Conservation (phyloP, 495 filamentous ascomycete species). For the Xylaria bambusicola region DNA sequence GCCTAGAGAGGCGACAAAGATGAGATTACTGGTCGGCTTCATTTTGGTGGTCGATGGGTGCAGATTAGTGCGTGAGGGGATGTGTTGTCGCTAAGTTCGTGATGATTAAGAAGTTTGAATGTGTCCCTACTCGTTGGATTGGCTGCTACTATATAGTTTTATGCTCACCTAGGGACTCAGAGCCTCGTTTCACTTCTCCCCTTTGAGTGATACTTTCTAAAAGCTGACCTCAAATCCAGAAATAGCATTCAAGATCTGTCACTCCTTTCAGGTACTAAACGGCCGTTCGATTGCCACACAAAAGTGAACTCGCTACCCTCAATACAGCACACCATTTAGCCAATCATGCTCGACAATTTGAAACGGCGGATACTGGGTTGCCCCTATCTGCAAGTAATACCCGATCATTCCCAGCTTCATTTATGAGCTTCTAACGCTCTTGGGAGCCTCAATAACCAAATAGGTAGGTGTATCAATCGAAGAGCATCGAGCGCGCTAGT, state of each 20-base stretch:
- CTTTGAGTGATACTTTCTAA: not conserved
- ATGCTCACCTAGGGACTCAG: not conserved
- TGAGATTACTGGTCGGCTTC: not conserved
- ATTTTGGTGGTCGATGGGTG: not conserved
- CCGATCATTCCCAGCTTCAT: not conserved
- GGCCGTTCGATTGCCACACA: not conserved
- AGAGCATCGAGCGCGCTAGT: not conserved
- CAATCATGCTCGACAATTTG: slow-evolving; percentile 6
- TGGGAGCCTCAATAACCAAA: not conserved
- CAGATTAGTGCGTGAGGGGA: not conserved
- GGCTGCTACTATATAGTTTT: not conserved
- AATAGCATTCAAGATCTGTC: slow-evolving; percentile 5
- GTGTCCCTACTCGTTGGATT: not conserved
- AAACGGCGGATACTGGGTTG: slow-evolving; percentile 1
- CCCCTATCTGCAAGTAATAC: not conserved
- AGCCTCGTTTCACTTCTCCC: slow-evolving; percentile 2
- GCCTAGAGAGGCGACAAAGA: slow-evolving; percentile 4
- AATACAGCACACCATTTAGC: not conserved
- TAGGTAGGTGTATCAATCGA: not conserved
- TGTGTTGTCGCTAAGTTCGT: not conserved
- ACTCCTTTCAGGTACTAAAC: slow-evolving; percentile 3
- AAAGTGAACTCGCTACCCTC: not conserved
- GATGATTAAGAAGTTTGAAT: slow-evolving; percentile 1
- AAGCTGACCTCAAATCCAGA: slow-evolving; percentile 1
- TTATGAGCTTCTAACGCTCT: not conserved